Conservation (phyloP, 768 basidiomycete genomes). For the Pholiota conissans region DNA sequence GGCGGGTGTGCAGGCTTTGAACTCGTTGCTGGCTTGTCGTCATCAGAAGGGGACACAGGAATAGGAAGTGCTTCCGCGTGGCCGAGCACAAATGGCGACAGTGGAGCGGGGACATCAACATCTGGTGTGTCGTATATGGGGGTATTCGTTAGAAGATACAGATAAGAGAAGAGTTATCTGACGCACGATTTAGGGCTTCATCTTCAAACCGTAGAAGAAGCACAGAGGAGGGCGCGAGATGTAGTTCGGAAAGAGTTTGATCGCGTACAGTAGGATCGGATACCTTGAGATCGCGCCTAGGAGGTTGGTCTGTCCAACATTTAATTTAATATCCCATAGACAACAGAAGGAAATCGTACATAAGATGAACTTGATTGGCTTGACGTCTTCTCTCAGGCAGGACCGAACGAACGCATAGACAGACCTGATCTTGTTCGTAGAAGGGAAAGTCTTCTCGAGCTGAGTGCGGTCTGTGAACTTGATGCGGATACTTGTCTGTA, state of each 20-base stretch:
- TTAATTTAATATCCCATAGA: background rate
- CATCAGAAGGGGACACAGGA: constrained; percentile 38
- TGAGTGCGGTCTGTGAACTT: constrained; percentile 80
- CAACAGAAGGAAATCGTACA: constrained; percentile 50
- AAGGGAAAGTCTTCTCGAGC: constrained; percentile 77
- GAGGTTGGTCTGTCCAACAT: constrained; percentile 62
- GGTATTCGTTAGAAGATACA: background rate
- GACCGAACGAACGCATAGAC: constrained; percentile 84
- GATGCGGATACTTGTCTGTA: constrained; percentile 78
- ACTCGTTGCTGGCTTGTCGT: background rate
- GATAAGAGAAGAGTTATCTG: constrained; percentile 1
- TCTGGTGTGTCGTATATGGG: constrained; percentile 36
- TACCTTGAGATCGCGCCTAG: constrained; percentile 80
- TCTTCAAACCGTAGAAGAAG: constrained; percentile 78
- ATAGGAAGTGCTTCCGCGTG: constrained; percentile 67
- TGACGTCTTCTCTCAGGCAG: constrained; percentile 71
- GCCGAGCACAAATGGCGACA: constrained; percentile 54
- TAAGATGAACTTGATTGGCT: constrained; percentile 79
- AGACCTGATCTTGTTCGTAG: constrained; percentile 74
- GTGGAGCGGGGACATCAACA: constrained; percentile 58
- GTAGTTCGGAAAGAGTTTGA: constrained; percentile 64
- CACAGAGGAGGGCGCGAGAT: constrained; percentile 79
- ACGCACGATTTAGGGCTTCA: constrained; percentile 65
- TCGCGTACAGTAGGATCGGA: constrained; percentile 75
- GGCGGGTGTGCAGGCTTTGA: background rate